phyloP scores from a whole-genome alignment of 2,329 filamentous ascomycete genomes.

The Rhinocladiella similis region DNA sequence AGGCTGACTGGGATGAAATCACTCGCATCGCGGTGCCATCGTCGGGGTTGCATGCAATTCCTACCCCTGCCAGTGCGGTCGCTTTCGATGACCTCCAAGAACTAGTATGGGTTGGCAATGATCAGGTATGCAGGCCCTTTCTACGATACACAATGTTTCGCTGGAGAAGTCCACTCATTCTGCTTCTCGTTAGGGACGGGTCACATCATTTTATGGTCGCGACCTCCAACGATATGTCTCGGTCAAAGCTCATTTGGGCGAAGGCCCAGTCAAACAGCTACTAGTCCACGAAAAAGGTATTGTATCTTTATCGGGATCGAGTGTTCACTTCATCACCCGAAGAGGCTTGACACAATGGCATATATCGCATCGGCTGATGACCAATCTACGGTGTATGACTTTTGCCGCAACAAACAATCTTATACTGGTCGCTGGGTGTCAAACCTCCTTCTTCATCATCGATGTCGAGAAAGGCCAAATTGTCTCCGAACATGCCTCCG shows the following conservation, averaged over 20 bases:
- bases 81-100: constrained; percentile 89
- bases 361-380: constrained; percentile 75
- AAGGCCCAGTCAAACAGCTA: constrained; percentile 82
- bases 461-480: constrained; percentile 72
- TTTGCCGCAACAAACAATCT: constrained; percentile 86
- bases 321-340: constrained; percentile 84
- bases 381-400: constrained; percentile 88
- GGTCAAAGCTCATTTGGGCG: constrained; percentile 74
- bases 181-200: constrained; percentile 64
- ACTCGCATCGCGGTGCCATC: constrained; percentile 79
- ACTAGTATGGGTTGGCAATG: constrained; percentile 88
- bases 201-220: constrained; percentile 83
- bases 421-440: constrained; percentile 82
- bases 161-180: too few species aligned
- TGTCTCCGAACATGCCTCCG: constrained; percentile 69
- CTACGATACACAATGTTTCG: too few species aligned
- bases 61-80: constrained; percentile 73
- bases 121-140: constrained; percentile 63
- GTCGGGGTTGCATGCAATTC: constrained; percentile 67
- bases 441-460: constrained; percentile 79
- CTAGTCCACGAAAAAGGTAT: constrained; percentile 90
- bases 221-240: constrained; percentile 90
- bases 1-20: constrained; percentile 63
- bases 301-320: constrained; percentile 76
- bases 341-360: constrained; percentile 88